Base-by-base conservation (phyloP, 2,329 filamentous ascomycete species). In the Aspergillus awamori region DNA sequence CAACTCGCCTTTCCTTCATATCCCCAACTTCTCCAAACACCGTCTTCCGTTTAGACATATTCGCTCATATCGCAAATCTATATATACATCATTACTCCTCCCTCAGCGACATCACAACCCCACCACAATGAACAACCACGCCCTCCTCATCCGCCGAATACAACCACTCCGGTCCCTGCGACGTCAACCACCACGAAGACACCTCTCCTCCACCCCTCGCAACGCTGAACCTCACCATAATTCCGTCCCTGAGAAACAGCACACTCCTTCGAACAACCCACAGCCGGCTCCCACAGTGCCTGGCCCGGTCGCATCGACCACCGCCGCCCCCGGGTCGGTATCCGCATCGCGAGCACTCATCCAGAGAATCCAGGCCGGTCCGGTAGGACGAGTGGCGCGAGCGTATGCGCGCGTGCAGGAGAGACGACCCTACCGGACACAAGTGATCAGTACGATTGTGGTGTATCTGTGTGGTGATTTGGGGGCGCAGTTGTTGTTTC, bases 381-480 rank as follows among this genome's bases (percentile, higher is more conserved):
- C 74, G 3, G n/a, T 77, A 13, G 77, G 77, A 10, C 71, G 65
- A 41, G 59, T 76, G 6, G 76, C 72, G 8, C 62, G 70, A 41
- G 74, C 74, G 63, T 97, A 95, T 73, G 87, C 85, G 15, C 84
- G 88, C 22, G 85, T 87, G 51, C 92, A 97, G 77, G 81, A 86
- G 55, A 83, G 84, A 53, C 82, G 88, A 53, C 93, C 94, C 0
- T 91, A 92, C 71, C 79, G 84, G n/a, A 96, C 92, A 8, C 93
- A 97, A 79, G 75, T 96, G 63, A 82, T 84, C 65, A 92, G 86
- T 68, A 87, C 90, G 45, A 76, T 97, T 49, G 82, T 91, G 41
- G 92, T 96, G 61, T 97, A 93, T 72, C 82, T 93, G 41, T 84
- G 86, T 53, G 91, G 90, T 8, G 93, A 96, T 75, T 67, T 95